Conservation (phyloP, 2,329 filamentous ascomycete genomes). For the Dothideomycetes sp. region DNA sequence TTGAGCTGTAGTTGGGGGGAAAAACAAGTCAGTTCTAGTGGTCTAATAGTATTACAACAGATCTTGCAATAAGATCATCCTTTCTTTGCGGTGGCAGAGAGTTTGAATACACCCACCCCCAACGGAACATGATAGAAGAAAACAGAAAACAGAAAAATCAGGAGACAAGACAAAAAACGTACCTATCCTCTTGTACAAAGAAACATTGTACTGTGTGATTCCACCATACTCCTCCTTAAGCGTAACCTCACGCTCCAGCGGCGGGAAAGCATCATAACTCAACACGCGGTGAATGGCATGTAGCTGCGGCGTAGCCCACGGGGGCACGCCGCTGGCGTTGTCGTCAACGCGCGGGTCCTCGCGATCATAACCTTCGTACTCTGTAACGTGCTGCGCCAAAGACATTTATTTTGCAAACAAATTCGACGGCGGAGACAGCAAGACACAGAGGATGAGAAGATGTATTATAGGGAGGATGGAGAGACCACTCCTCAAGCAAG, state of each 20-base stretch:
- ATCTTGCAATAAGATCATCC: too few species aligned
- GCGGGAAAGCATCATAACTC: conserved; percentile 38
- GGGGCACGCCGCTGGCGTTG: conserved; percentile 9
- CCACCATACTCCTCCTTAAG: conserved; percentile 28
- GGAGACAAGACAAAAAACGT: too few species aligned
- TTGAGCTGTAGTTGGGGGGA: conserved; percentile 49
- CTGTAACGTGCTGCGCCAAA: conserved; percentile 40
- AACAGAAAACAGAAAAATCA: background rate
- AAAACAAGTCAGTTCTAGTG: conserved; percentile 7
- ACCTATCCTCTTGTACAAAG: conserved; percentile 22
- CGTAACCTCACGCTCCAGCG: conserved; percentile 20
- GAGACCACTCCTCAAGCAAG: too few species aligned
- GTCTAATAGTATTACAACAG: too few species aligned
- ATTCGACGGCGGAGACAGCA: background rate
- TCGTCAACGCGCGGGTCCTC: conserved; percentile 19
- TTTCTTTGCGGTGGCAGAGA: too few species aligned
- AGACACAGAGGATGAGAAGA: too few species aligned
- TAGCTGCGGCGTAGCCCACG: conserved; percentile 17
- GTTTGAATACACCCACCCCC: too few species aligned
- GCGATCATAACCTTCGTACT: conserved; percentile 38
- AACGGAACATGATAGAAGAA: too few species aligned
- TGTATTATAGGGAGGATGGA: too few species aligned
- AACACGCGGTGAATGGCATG: conserved; percentile 30
- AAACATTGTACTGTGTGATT: conserved; percentile 39
- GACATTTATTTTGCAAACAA: conserved; percentile 28